phyloP scores from a whole-genome alignment of 1,139 yeast genomes.

The Pneumocystis oryctolagi region DNA sequence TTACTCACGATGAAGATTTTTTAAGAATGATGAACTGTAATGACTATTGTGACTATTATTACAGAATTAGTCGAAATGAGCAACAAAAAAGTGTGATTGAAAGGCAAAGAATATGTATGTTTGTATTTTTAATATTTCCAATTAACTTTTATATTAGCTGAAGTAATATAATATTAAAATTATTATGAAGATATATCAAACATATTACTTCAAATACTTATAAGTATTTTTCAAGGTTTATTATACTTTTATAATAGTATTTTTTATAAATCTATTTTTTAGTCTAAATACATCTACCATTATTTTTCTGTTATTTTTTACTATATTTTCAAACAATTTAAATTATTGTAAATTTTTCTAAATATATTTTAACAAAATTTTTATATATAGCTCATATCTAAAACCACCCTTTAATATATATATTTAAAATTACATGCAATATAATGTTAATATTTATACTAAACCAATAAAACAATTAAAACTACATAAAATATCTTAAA shows the following conservation, averaged over 20 bases:
- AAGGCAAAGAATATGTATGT: slow-evolving; percentile 30
- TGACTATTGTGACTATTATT: slow-evolving; percentile 78
- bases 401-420: too few relatives aligned
- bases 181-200: not conserved
- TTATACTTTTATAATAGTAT: not conserved
- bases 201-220: not conserved
- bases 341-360: too few relatives aligned
- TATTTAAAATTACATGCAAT: not conserved
- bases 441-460: not conserved
- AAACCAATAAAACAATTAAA: not conserved
- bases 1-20: slow-evolving; percentile 91
- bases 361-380: not conserved
- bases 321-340: too few relatives aligned
- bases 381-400: too few relatives aligned
- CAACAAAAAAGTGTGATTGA: slow-evolving; percentile 64
- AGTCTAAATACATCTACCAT: too few relatives aligned
- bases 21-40: slow-evolving; percentile 72
- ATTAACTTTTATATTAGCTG: not conserved
- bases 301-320: too few relatives aligned
- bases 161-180: not conserved
- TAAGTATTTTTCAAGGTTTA: not conserved
- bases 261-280: not conserved
- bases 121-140: not conserved
- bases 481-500: not conserved
- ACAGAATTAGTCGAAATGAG: slow-evolving; percentile 64